Base-by-base conservation (phyloP, 2,329 filamentous ascomycete species). In the Cladosporium austrohemisphaericum region DNA sequence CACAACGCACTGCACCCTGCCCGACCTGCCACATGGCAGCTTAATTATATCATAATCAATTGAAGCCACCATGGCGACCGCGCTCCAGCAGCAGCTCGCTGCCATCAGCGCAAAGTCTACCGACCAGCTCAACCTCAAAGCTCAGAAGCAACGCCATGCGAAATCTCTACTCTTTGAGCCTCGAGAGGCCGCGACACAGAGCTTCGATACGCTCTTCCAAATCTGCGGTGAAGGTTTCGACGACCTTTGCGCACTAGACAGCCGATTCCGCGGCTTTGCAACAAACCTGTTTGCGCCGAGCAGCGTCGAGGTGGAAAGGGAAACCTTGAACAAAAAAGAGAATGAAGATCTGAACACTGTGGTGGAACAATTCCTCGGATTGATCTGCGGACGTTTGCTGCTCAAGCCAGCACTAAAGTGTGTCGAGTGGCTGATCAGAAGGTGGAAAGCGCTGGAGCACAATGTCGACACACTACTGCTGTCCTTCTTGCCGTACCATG, bases 151-250 rank as follows among this genome's bases (percentile, higher is more conserved):
- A 53, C 83, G 88, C 55, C 93, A 98, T 72, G 88, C 88, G 57
- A 92, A 96, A 70, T 98, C 93, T 46, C 75, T 99, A 54, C 88
- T 99, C 52, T 98, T 95, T 74, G 91, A 95, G 60, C 80, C 87
- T 52, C 82, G 84, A 64, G 78, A 92, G 59, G 93, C 93, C 43
- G 85, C 86, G 5, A 84, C 83, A 13, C 93, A 99, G 73, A 93
- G 85, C 62, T 95, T 92, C 68, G 88, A 95, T 64, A 87, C 85
- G 4, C 79, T 98, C 51, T 97, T 87, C 67, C 81, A 86, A 50
- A 81, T 95, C 66, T 97, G 92, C 65, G 76, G 83, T 58, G 88
- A 95, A 62, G 93, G 91, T 2, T 98, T 92, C 63, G 83, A 90
- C 55, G 93, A 98, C 63, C 76, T 98, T 51, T 97, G 93, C 69